Base-by-base conservation (phyloP, 2,329 filamentous ascomycete genomes). In the Dryadomyces quercivorus region DNA sequence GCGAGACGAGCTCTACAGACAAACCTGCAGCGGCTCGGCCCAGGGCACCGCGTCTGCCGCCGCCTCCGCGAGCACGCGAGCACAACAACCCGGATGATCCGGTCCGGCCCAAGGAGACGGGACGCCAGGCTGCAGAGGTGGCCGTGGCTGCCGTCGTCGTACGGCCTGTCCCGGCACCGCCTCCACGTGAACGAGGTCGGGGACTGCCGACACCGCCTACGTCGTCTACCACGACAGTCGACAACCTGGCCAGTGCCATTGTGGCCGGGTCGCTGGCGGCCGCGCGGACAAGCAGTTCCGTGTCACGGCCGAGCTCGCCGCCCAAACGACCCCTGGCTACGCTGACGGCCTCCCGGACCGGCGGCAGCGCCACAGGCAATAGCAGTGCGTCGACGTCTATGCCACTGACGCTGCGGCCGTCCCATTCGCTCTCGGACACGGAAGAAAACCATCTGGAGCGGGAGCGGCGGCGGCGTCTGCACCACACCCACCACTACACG, bases 171-270 rank as follows among this genome's bases (percentile, higher is more conserved):
- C 26, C 26, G 8, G 26, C 26, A 31, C 26, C 26, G 26, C 26
- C 26, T 31, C 26, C 26, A 31, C 26, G 26, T 8, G 26, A 8
- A 31, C 26, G 26, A 31, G 26, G 26, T 31, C 26, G 26, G 26
- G 26, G 26, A 8, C 8, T 31, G 42, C 15, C 36, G 21, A 21
- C 51, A 15, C 26, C 53, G 9, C 2, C 12, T 1, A 18, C 22
- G 15, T 3, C 47, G 9, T 64, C 68, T 22, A 69, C 62, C 52
- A 72, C 83, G 31, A 76, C 77, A 1, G 73, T 87, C 10, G 77
- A 84, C 56, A 82, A 82, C 0, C 76, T 91, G 8, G 82, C 85
- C 13, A 80, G 81, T 61, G 87, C 87, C 58, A 88, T 91, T 56
- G 77, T 91, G 62, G 86, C 86, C 2, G 82, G 85, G 2, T 86